phyloP scores from a whole-genome alignment of 176 grass and related monocot genomes.

The Carex pumila region DNA sequence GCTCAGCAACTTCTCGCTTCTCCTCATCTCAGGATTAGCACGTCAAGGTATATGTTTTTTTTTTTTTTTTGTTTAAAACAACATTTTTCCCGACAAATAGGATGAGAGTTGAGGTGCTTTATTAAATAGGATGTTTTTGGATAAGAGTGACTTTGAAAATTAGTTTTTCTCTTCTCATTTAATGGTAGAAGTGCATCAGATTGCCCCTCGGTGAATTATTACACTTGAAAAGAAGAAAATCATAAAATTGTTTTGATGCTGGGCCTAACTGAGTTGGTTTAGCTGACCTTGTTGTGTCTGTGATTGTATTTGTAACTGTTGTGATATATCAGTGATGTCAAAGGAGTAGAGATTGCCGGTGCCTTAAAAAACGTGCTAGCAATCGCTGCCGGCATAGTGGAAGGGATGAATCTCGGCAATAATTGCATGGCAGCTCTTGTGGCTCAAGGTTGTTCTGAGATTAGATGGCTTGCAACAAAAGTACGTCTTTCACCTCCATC shows the following conservation, averaged over 20 bases:
- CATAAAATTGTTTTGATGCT: background rate
- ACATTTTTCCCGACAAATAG: background rate
- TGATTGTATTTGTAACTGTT: conserved; percentile 31
- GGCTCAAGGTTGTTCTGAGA: conserved; percentile 93
- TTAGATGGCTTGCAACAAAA: conserved; percentile 95
- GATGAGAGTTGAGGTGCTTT: background rate
- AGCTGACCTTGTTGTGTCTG: background rate
- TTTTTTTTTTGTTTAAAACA: background rate
- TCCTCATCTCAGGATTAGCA: conserved; percentile 80
- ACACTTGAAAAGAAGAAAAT: background rate
- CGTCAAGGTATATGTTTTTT: conserved; percentile 47
- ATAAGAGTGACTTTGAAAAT: background rate
- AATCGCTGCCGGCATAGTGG: conserved; percentile 90
- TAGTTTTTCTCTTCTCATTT: background rate
- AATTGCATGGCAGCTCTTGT: conserved; percentile 98
- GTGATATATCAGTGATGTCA: conserved; percentile 87
- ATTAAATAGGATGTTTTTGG: background rate
- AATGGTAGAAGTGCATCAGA: background rate
- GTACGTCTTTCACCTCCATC: conserved; percentile 20
- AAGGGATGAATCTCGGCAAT: conserved; percentile 92
- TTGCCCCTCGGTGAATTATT: too few relatives aligned
- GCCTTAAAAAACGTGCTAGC: conserved; percentile 95
- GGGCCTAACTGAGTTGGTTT: background rate
- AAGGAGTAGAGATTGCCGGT: conserved; percentile 97
- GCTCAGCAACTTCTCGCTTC: conserved; percentile 80